Conservation (phyloP, 257 asterid species). For the Plantago ovata region DNA sequence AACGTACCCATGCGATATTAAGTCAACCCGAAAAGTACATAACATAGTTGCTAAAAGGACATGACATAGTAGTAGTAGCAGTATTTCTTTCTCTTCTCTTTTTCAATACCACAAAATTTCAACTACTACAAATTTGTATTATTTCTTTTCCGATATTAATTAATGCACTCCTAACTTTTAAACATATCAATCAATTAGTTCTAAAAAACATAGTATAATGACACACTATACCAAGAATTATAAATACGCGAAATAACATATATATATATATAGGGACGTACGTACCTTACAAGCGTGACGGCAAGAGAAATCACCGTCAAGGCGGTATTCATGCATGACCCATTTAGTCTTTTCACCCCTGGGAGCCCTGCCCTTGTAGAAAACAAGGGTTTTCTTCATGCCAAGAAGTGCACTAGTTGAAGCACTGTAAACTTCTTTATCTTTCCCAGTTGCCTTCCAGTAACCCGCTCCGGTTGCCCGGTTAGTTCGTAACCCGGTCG, state of each 20-base stretch:
- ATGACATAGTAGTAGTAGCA: no score
- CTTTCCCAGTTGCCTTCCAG: slow-evolving; percentile 89
- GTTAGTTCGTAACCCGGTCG: slow-evolving; percentile 78
- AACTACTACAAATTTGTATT: no score
- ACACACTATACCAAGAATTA: no score
- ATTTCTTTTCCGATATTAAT: no score
- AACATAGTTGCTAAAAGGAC: not conserved
- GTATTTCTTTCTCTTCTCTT: no score
- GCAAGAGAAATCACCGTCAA: slow-evolving; percentile 61
- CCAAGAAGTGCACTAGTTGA: slow-evolving; percentile 38
- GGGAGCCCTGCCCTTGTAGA: slow-evolving; percentile 84
- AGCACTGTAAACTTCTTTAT: slow-evolving; percentile 48
- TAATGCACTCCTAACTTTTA: no score
- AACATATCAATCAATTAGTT: no score
- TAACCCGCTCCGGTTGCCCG: slow-evolving; percentile 82
- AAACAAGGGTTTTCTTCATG: slow-evolving; percentile 85
- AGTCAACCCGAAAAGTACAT: slow-evolving; percentile 39
- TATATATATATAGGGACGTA: no score
- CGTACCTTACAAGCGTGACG: slow-evolving; percentile 68
- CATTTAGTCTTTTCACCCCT: slow-evolving; percentile 79
- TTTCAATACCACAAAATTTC: no score
- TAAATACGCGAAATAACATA: no score
- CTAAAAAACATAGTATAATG: no score
- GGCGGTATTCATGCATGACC: slow-evolving; percentile 96
- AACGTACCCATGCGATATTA: not conserved